phyloP scores from a whole-genome alignment of 106 monocot genomes.

The Acorus gramineus region DNA sequence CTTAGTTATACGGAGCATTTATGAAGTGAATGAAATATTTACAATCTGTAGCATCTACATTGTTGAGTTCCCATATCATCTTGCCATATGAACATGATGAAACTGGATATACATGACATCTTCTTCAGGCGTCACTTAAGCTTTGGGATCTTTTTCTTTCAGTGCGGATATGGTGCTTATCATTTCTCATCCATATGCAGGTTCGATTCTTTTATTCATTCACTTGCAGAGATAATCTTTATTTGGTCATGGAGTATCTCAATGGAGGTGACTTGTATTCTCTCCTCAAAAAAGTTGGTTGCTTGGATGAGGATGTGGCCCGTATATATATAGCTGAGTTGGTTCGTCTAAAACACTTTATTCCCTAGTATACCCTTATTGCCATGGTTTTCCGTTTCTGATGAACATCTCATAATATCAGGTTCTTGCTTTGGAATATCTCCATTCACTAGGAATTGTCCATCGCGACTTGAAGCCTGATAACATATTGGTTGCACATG shows the following conservation, averaged over 20 bases:
- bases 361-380: not conserved
- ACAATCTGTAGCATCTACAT: too few relatives aligned
- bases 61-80: too few relatives aligned
- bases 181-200: constrained; percentile 21
- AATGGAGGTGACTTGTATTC: constrained; percentile 77
- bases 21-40: too few relatives aligned
- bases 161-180: not conserved
- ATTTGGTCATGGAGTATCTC: constrained; percentile 72
- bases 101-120: too few relatives aligned
- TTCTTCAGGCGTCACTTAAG: too few relatives aligned
- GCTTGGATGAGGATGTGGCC: constrained; percentile 54
- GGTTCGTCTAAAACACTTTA: constrained; percentile 27
- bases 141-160: too few relatives aligned
- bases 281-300: constrained; percentile 52
- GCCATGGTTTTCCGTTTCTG: not conserved
- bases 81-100: too few relatives aligned
- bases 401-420: not conserved
- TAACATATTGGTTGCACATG: constrained; percentile 58
- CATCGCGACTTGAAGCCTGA: constrained; percentile 78
- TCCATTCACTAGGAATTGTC: constrained; percentile 55
- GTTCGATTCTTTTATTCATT: constrained; percentile 72
- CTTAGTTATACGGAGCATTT: too few relatives aligned
- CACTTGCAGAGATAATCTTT: constrained; percentile 59
- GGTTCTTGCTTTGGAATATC: constrained; percentile 80
- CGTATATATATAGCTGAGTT: constrained; percentile 62